A percentile compares a stretch with the other conserved stretches of the same genome.
These are phyloP conservation scores for Citrus medica DNA, from an alignment of 345 rosid genomes.

Conservation along the genomic window DNA sequence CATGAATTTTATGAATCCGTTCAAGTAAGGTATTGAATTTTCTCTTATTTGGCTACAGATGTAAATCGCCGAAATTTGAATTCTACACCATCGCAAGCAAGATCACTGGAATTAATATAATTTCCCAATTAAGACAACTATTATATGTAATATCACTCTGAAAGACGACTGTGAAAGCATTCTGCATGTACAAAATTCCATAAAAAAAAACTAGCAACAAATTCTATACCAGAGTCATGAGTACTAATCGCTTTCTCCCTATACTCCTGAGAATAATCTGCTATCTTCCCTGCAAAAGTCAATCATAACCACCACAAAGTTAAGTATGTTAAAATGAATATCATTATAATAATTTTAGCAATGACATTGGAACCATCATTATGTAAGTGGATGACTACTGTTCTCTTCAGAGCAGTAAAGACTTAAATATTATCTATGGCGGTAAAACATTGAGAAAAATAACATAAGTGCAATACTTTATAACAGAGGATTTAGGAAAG, in stretches of 20 bases:
- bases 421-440: neutral
- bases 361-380: neutral
- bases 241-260: constrained; percentile 27
- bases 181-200: neutral
- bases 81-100: neutral
- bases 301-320: constrained; percentile 6
- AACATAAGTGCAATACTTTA: neutral
- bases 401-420: neutral
- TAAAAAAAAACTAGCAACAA: constrained; percentile 5
- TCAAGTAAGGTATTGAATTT: neutral
- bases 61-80: neutral
- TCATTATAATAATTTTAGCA: neutral
- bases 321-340: neutral
- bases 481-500: neutral
- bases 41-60: neutral
- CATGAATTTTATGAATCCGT: neutral
- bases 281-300: constrained; percentile 38
- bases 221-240: constrained; percentile 35
- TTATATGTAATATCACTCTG: neutral
- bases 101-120: neutral
- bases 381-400: neutral
- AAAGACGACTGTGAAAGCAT: neutral
- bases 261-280: constrained; percentile 34
- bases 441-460: neutral
- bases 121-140: neutral